Evolutionary conservation across 2,329 filamentous ascomycete species (phyloP), one percentile per base, ranked within the genome.

Genomic region (Pyrenochaeta sp.): DNA sequence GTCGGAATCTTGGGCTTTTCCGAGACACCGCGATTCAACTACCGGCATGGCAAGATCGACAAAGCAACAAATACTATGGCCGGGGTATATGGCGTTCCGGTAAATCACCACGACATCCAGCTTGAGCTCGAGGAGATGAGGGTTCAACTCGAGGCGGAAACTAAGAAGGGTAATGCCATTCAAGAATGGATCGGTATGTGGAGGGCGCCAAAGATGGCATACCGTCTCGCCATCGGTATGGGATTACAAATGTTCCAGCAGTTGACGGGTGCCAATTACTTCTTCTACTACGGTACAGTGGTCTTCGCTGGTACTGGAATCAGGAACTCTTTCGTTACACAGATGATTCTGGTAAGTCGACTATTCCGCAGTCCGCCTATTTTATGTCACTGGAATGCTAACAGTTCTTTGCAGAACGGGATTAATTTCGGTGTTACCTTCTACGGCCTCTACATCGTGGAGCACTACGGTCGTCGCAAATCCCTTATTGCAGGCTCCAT

Each of bases 191-290:
- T 91, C 54, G 86, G 89, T 63, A 85, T 87, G 68, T 81, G 92
- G 66, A 83, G 83, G 56, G 81, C 83, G 61, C 88, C 88, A 65
- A 88, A 87, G 66, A 92, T 90, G 82, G 68, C 85, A 5, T 86
- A 90, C 73, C 82, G 89, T 28, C 86, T 86, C 1, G 50, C 85
- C 0, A 79, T 91, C 0, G 88, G 88, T 22, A 84, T 90, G 47
- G 74, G 80, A 9, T 81, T 91, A 6, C 86, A 90, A 74, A 84
- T 86, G 49, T 84, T 87, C 13, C 88, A 90, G 73, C 89, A 91
- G 72, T 79, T 91, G 6, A 90, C 87, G 1, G 88, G 88, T 22
- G 61, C 64, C 12, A 59, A 67, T 13, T 89, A 87, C 77, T 62
- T 64, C 44, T 89, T 90, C 75, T 81, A 81, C 69, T 82, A 82